Evolutionary conservation across 2,329 filamentous ascomycete species (phyloP).

Genomic region (Trichoderma polysporum): DNA sequence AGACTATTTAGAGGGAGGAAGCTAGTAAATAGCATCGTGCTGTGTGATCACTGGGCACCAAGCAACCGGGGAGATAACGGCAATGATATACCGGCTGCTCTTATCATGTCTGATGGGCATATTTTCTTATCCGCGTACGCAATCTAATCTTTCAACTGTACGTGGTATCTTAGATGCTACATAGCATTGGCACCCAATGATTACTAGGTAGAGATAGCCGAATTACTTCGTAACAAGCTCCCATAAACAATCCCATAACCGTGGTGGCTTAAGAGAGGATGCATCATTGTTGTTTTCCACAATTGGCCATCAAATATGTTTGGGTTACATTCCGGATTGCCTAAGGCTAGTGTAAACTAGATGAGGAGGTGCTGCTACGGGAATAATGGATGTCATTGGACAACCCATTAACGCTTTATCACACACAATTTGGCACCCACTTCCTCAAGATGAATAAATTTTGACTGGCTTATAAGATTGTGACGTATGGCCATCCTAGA

Average conservation of each 20-base stretch:
- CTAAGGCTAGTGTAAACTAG: neutral
- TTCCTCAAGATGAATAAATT: neutral
- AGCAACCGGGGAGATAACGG: slow-evolving; percentile 1
- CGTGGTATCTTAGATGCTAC: neutral
- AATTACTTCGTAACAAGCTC: no score
- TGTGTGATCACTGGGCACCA: neutral
- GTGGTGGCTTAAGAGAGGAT: neutral
- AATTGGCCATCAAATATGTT: neutral
- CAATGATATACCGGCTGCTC: neutral
- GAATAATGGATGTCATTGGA: neutral
- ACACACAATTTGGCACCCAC: neutral
- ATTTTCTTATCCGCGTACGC: neutral
- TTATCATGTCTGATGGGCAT: neutral
- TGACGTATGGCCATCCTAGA: neutral
- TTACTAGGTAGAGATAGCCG: neutral
- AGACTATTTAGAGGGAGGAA: neutral
- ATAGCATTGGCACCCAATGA: neutral
- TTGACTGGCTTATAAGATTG: neutral
- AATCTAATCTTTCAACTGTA: neutral
- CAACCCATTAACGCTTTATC: no score
- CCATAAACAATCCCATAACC: no score
- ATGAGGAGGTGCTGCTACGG: neutral
- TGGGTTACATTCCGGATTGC: slow-evolving; percentile 3
- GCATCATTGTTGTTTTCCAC: neutral
- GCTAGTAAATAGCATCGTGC: neutral